A percentile compares a stretch with the other conserved stretches of the same genome.
phyloP scores from a whole-genome alignment of 2,329 filamentous ascomycete genomes.

The Lachnellula suecica region DNA sequence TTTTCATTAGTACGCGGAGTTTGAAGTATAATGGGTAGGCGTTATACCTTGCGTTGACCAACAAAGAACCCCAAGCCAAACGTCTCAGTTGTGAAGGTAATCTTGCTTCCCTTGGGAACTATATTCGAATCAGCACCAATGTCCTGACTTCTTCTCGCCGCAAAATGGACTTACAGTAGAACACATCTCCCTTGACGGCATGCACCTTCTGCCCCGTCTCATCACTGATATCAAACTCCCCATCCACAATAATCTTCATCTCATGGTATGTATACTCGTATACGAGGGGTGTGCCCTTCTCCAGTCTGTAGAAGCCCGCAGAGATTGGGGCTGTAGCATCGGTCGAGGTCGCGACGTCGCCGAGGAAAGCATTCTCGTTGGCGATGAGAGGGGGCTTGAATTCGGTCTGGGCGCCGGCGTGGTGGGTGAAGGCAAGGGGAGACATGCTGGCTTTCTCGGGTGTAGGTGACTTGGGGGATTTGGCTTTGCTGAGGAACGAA shows the following conservation, averaged over 20 bases:
- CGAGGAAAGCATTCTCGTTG: constrained; percentile 62
- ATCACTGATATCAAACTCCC: constrained; percentile 59
- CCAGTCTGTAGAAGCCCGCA: constrained; percentile 59
- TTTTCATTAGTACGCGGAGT: neutral
- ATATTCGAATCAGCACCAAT: constrained; percentile 10
- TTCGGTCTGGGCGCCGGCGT: constrained; percentile 49
- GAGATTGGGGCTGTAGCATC: constrained; percentile 55
- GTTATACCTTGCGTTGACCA: constrained; percentile 33
- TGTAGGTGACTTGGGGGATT: constrained; percentile 13
- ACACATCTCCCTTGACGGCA: constrained; percentile 59
- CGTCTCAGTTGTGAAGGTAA: constrained; percentile 33
- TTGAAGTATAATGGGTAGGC: neutral
- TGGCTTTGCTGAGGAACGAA: constrained; percentile 32
- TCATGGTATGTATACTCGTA: constrained; percentile 66
- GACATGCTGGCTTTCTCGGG: constrained; percentile 17
- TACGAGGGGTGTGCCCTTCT: constrained; percentile 60
- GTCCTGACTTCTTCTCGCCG: neutral
- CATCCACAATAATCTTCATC: constrained; percentile 67
- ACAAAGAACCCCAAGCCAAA: constrained; percentile 35
- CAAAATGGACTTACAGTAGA: constrained; percentile 44
- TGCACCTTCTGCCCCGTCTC: constrained; percentile 57
- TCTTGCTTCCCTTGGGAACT: constrained; percentile 35
- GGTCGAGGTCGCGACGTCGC: constrained; percentile 47
- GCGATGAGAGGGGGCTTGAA: constrained; percentile 62
- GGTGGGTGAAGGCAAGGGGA: constrained; percentile 39